These are phyloP conservation scores for Cystoderma amianthinum DNA, from an alignment of 768 basidiomycete genomes.

Conservation along the genomic window DNA sequence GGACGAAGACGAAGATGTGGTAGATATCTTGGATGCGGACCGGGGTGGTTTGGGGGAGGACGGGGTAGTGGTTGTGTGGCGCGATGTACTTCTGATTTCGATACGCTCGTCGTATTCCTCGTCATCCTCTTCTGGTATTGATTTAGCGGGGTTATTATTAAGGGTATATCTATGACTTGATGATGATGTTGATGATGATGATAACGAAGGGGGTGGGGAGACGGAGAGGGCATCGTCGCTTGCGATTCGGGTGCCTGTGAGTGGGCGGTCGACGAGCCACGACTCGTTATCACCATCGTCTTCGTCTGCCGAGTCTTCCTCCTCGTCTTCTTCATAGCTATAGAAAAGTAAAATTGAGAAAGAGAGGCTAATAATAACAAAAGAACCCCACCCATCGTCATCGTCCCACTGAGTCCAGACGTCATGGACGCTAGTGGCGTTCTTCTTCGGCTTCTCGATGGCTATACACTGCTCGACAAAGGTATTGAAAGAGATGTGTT, in stretches of 20 bases:
- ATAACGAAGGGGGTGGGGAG: slow-evolving; percentile 1
- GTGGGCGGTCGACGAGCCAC: neutral
- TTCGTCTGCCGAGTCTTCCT: slow-evolving; percentile 46
- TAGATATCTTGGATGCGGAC: slow-evolving; percentile 38
- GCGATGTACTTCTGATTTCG: slow-evolving; percentile 46
- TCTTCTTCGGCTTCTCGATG: slow-evolving; percentile 66
- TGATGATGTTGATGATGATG: slow-evolving; percentile 6
- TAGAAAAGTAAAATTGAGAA: slow-evolving; percentile 4
- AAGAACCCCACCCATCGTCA: slow-evolving; percentile 50
- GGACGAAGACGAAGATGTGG: slow-evolving; percentile 34
- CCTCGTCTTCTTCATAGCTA: slow-evolving; percentile 69
- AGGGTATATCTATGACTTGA: slow-evolving; percentile 21
- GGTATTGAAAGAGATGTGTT: slow-evolving; percentile 96
- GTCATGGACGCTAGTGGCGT: slow-evolving; percentile 19
- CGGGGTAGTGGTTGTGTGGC: slow-evolving; percentile 13
- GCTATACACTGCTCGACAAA: slow-evolving; percentile 96
- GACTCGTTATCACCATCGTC: slow-evolving; percentile 16
- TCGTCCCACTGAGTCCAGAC: slow-evolving; percentile 28
- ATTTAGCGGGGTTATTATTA: slow-evolving; percentile 32
- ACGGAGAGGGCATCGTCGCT: neutral
- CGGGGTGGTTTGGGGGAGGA: slow-evolving; percentile 17
- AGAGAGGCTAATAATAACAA: slow-evolving; percentile 2
- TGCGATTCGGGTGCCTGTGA: neutral
- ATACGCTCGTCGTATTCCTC: slow-evolving; percentile 43
- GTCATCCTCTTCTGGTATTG: slow-evolving; percentile 11